Evolutionary conservation across 768 basidiomycete species (phyloP), one percentile per base, ranked within the genome.

Genomic region (Hebeloma cylindrosporum): DNA sequence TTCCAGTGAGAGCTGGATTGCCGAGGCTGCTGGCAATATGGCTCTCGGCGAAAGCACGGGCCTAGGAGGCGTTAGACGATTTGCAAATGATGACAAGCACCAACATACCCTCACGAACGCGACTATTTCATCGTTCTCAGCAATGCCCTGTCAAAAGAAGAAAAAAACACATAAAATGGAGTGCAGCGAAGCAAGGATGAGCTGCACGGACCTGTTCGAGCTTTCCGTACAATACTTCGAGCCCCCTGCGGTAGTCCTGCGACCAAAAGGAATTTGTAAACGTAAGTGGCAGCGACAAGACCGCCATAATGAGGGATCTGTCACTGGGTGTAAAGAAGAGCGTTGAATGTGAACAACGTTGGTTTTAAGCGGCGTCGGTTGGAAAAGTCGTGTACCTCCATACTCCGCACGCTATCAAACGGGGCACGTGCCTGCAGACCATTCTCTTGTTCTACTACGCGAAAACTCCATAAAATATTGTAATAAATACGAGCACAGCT

Each of bases 201-300:
- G 30, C 35, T 40, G 29, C 27, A 56, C 71, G 37, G 49, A 85
- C 90, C 76, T 89, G 85, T 55, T 91, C 85, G 18, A 93, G 79
- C 64, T 88, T 85, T 32, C 59, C 64, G 60, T 80, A 91, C 23
- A 93, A 66, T 17, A 87, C 78, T 51, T 95, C 82, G 21, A 96
- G 75, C 25, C 93, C 93, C 47, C 70, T 79, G 33, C 89, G 75
- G 61, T 91, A 93, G 70, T 93, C 91, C 63, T 90, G 85, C 11
- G 92, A 80, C 93, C 93, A 96, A 72, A 96, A 96, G 22, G 92
- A 93, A 64, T 95, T 94, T 44, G 76, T 81, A 63, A 96, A 96
- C 11, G 79, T 78, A 47, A 91, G 73, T n/a, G 93, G 93, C 59
- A 94, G 80, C 32, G 91, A 88, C 51, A 95, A 70, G 52, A 90